These are phyloP conservation scores for Termitomyces sp. DNA, from an alignment of 768 basidiomycete species.

Conservation along the genomic window DNA sequence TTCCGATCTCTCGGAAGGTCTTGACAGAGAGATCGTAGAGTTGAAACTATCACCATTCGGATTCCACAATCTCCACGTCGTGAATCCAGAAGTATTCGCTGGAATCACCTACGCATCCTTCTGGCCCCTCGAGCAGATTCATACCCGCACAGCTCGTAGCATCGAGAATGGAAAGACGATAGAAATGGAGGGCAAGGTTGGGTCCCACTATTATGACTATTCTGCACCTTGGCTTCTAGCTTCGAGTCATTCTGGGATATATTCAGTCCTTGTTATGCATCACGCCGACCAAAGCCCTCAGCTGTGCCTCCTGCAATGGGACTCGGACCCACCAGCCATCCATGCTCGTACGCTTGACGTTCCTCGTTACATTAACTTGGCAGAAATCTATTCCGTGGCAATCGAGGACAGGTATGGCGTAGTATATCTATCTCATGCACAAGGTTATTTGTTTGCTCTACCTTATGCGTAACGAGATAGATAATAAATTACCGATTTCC, in stretches of 20 bases:
- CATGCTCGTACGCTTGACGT: constrained; percentile 4
- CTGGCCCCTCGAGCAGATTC: neutral
- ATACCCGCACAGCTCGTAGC: too few species aligned
- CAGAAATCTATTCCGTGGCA: constrained; percentile 4
- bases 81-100: neutral
- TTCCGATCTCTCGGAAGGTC: neutral
- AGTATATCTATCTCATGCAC: constrained; percentile 11
- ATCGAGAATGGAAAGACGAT: neutral
- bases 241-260: constrained; percentile 6
- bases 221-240: neutral
- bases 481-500: too few species aligned
- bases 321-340: neutral
- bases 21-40: neutral
- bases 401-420: constrained; percentile 13
- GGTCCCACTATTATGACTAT: neutral
- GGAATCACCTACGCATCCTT: neutral
- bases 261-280: neutral
- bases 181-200: neutral
- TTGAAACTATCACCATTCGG: neutral
- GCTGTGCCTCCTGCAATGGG: constrained; percentile 4
- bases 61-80: neutral
- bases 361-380: constrained; percentile 7
- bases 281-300: neutral
- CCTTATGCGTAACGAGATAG: constrained; percentile 8
- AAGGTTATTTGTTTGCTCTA: constrained; percentile 9